phyloP scores from a whole-genome alignment of 345 rosid species.

The Chamaenerion angustifolium region DNA sequence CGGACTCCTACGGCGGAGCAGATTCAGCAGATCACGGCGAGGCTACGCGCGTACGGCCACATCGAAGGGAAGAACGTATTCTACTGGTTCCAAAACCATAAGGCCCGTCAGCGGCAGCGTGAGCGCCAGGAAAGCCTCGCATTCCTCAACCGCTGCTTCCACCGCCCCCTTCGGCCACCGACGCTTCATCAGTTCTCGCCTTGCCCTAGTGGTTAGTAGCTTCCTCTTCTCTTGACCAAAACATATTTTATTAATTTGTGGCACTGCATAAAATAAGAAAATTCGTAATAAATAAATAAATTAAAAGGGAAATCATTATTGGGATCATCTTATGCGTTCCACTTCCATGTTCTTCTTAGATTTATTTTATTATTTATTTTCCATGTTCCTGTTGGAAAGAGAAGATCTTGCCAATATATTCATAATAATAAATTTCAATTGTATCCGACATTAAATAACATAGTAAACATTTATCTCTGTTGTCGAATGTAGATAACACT shows the following conservation, averaged over 20 bases:
- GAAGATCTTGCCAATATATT: no score
- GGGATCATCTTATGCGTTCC: no score
- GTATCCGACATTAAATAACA: no score
- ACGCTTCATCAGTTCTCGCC: slow-evolving; percentile 8
- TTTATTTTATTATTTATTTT: no score
- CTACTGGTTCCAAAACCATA: slow-evolving; percentile 97
- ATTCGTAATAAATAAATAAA: no score
- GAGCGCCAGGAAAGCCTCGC: slow-evolving; percentile 64
- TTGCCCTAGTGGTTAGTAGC: slow-evolving; percentile 35
- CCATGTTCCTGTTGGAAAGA: no score
- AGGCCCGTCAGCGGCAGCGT: slow-evolving; percentile 89
- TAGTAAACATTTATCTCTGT: no score
- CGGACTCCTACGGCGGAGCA: slow-evolving; percentile 87
- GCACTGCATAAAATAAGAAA: background rate
- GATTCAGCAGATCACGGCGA: slow-evolving; percentile 70
- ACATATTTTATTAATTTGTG: background rate
- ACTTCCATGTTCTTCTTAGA: no score
- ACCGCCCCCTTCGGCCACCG: slow-evolving; percentile 14
- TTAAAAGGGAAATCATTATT: no score
- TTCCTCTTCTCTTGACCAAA: background rate
- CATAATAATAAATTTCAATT: no score
- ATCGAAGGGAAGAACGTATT: slow-evolving; percentile 98
- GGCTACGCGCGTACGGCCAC: slow-evolving; percentile 61
- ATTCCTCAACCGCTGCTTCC: slow-evolving; percentile 37
- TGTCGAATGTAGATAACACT: no score